phyloP scores from a whole-genome alignment of 495 filamentous ascomycete genomes.

The Arthonia radiata region DNA sequence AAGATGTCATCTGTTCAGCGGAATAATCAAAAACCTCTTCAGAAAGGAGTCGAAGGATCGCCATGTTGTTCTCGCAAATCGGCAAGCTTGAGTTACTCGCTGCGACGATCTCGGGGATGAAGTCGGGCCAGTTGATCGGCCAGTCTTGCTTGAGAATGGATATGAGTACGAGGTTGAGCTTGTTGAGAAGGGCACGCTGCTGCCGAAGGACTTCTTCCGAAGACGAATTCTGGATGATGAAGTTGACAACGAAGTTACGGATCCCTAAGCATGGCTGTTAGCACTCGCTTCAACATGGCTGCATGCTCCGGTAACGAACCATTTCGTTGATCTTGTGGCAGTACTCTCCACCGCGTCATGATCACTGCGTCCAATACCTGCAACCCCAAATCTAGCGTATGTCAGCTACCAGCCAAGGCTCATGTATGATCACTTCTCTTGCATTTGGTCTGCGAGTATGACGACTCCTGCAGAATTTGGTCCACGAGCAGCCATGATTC shows the following conservation, averaged over 20 bases:
- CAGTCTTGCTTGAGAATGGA: conserved; percentile 98
- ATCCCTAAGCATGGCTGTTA: conserved; percentile 39
- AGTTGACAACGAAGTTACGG: conserved; percentile 93
- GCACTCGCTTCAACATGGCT: conserved; percentile 1
- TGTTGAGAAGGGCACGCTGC: conserved; percentile 78
- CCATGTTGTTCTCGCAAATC: conserved; percentile 99
- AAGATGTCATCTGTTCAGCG: conserved; percentile 91
- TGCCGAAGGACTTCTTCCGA: conserved; percentile 62
- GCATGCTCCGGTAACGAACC: conserved; percentile 20
- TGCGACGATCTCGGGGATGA: conserved; percentile 97
- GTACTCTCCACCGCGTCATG: conserved; percentile 94
- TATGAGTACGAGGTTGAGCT: conserved; percentile 90
- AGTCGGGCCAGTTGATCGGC: conserved; percentile 99
- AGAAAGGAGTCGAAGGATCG: conserved; percentile 78
- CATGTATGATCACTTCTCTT: conserved; percentile 12
- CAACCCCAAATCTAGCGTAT: conserved; percentile 60
- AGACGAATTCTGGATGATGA: conserved; percentile 78
- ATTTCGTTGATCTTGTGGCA: conserved; percentile 86
- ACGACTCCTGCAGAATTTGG: conserved; percentile 73
- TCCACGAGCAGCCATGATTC: conserved; percentile 95
- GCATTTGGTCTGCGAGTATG: conserved; percentile 94
- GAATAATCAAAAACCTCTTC: conserved; percentile 99
- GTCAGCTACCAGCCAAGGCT: conserved; percentile 1
- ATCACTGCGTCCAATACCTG: conserved; percentile 97
- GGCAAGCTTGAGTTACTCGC: conserved; percentile 84